Percentiles rank a stretch among this genome's conserved stretches.
Evolutionary conservation across 768 basidiomycete species (phyloP).

Genomic region (Phlebiopsis gigantea): DNA sequence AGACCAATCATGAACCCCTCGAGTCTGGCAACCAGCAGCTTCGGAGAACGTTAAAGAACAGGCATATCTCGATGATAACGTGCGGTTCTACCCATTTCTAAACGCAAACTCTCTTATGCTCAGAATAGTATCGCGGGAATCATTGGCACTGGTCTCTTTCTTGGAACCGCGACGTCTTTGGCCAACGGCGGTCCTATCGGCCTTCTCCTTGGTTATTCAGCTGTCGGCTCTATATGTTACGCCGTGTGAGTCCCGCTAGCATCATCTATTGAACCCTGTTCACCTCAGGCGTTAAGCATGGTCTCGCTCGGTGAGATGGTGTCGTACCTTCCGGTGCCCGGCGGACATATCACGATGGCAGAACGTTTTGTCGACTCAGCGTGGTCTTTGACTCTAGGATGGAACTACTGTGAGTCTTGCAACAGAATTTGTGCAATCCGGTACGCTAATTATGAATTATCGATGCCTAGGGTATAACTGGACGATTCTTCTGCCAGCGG

Average conservation of each 20-base stretch:
- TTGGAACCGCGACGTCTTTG: slow-evolving; percentile 44
- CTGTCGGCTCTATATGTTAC: slow-evolving; percentile 32
- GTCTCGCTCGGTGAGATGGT: slow-evolving; percentile 40
- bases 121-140: slow-evolving; percentile 24
- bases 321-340: slow-evolving; percentile 38
- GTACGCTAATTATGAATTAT: too few species aligned
- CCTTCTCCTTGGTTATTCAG: slow-evolving; percentile 36
- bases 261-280: background rate
- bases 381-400: slow-evolving; percentile 38
- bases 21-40: background rate
- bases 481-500: slow-evolving; percentile 34
- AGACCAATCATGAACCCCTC: slow-evolving; percentile 5
- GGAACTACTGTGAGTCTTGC: slow-evolving; percentile 32
- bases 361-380: slow-evolving; percentile 44
- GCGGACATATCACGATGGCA: slow-evolving; percentile 41
- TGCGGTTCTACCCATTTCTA: slow-evolving; percentile 1
- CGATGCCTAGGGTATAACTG: slow-evolving; percentile 28
- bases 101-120: background rate
- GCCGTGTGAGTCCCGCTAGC: slow-evolving; percentile 14
- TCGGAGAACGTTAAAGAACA: slow-evolving; percentile 27
- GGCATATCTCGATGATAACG: slow-evolving; percentile 31
- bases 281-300: slow-evolving; percentile 6
- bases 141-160: slow-evolving; percentile 53
- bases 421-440: too few species aligned
- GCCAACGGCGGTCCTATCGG: slow-evolving; percentile 41